Base-by-base conservation (phyloP, 345 rosid species). In the Cardamine occulta region DNA sequence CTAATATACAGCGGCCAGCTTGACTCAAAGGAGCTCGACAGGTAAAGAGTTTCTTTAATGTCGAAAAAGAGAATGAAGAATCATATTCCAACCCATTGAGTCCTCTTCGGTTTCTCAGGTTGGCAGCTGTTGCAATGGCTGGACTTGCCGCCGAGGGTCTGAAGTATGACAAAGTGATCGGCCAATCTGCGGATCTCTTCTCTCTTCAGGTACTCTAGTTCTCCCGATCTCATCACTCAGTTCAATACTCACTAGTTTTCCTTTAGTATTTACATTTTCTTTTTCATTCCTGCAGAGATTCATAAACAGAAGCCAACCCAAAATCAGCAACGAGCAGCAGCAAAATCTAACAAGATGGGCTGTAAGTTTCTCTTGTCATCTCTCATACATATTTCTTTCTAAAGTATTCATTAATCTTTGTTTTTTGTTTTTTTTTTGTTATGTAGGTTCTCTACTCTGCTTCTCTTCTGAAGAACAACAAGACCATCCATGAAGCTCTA, bases 311-410 rank as follows among this genome's bases (percentile, higher is more conserved):
- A 94, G 91, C 85, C 89, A 85, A 73, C 97, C 95, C 23, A 84
- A 81, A 64, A 84, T 91, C 26, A 88, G 90, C 83, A 88, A 91
- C 72, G 91, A 84, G 26, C 93, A 91, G 88, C 98, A 94, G 73
- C 96, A 86, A 81, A 94, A 94, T 81, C 96, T 91, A 39, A 91
- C 97, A 0, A 80, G 98, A 91, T 94, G 98, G 98, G 97, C 96
- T 18, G 98, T 94, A 83, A 80, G 92, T 82, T 62, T 57, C n/a
- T 19, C 13, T 28, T 49, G 5, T 18, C 4, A 35, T 17, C 66
- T 66, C 24, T 24, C 24, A 40, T 2, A 29, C n/a, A 3, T 11
- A 13, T 61, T 60, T 51, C 39, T n/a, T 13, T 24, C 26, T 11
- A 0, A 19, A 54, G 2, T n/a, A 42, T 1, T 34, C 7, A 28